Conservation (phyloP, 2,329 filamentous ascomycete genomes). For the Paracorniculantispora psalliotae region DNA sequence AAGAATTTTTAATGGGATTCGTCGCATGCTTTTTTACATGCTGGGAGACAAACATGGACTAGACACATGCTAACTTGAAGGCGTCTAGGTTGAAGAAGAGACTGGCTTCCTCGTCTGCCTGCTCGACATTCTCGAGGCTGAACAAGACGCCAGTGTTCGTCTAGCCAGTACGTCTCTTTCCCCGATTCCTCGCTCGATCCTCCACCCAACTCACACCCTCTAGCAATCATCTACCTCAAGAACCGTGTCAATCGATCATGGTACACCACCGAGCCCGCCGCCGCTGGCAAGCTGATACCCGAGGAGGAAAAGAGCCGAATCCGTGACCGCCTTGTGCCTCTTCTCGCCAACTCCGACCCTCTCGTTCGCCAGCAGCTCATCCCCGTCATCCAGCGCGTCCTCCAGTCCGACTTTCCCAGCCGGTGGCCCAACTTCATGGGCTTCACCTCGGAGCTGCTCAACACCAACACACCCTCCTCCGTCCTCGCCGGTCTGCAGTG, state of each 20-base stretch:
- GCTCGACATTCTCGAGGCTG: constrained; percentile 81
- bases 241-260: constrained; percentile 94
- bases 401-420: constrained; percentile 91
- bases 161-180: constrained; percentile 68
- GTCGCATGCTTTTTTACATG: no score
- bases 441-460: constrained; percentile 82
- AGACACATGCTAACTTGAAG: background rate
- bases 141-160: constrained; percentile 79
- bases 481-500: constrained; percentile 94
- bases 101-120: constrained; percentile 87
- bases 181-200: constrained; percentile 2
- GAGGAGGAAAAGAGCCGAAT: constrained; percentile 87
- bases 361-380: constrained; percentile 89
- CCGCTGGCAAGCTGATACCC: constrained; percentile 68
- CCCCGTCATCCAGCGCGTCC: constrained; percentile 89
- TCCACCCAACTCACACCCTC: constrained; percentile 11
- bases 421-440: constrained; percentile 94
- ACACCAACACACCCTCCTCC: constrained; percentile 77
- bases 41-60: no score
- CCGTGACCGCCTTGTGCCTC: constrained; percentile 80
- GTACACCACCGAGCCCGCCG: constrained; percentile 70
- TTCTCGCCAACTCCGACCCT: constrained; percentile 74
- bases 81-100: constrained; percentile 74
- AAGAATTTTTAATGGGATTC: no score
- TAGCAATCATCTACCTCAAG: constrained; percentile 96